These are phyloP conservation scores for Striga asiatica DNA, from an alignment of 257 asterid genomes.

Conservation along the genomic window DNA sequence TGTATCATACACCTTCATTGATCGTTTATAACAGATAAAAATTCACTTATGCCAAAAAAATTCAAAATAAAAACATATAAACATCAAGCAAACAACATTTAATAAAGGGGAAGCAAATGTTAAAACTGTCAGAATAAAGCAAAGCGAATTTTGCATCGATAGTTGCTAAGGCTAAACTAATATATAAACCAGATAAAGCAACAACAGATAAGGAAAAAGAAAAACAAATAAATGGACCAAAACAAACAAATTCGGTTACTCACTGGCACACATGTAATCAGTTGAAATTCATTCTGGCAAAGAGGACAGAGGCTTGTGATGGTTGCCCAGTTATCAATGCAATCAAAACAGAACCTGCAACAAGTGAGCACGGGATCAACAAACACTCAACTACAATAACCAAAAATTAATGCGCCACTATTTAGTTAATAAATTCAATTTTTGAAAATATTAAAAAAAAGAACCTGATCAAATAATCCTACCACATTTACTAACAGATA, in stretches of 20 bases:
- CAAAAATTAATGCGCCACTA: neutral
- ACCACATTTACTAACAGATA: neutral
- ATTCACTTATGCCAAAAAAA: conserved; percentile 9
- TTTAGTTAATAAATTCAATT: neutral
- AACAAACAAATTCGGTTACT: conserved; percentile 31
- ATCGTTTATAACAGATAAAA: conserved; percentile 22
- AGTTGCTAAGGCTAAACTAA: conserved; percentile 3
- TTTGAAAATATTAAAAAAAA: neutral
- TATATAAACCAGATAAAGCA: conserved; percentile 6
- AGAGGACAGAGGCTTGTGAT: conserved; percentile 96
- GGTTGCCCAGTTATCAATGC: conserved; percentile 99
- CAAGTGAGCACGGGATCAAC: conserved; percentile 17
- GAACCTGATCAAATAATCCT: neutral
- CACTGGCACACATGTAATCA: conserved; percentile 99
- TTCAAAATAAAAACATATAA: neutral
- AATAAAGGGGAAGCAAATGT: conserved; percentile 4
- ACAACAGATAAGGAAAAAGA: neutral
- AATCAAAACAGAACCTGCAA: conserved; percentile 97
- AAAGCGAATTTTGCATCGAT: conserved; percentile 5
- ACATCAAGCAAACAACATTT: conserved; percentile 4
- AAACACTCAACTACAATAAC: neutral
- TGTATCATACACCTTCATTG: conserved; percentile 80
- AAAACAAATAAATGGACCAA: neutral
- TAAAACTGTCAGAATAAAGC: neutral
- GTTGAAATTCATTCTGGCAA: conserved; percentile 92